Conservation (phyloP, 148 eudicot species). For the Vaccinium myrtillus region DNA sequence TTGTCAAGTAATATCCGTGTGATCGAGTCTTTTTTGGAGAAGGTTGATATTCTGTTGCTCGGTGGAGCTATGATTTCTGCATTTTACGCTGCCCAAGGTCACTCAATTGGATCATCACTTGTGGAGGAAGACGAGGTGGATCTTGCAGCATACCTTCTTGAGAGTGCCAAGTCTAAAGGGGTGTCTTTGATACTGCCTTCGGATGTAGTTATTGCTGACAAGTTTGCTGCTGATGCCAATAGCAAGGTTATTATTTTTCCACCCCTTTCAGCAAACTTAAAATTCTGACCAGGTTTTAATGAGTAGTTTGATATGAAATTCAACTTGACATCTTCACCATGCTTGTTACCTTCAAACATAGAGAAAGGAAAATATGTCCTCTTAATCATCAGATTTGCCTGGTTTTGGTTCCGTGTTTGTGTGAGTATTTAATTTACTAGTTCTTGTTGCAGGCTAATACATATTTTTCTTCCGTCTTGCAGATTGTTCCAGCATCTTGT, state of each 20-base stretch:
- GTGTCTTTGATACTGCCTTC: constrained; percentile 71
- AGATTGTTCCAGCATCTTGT: constrained; percentile 75
- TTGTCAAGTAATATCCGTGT: too few species aligned
- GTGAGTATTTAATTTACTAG: background rate
- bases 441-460: background rate
- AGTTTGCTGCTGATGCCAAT: constrained; percentile 87
- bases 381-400: background rate
- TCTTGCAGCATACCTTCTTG: constrained; percentile 71
- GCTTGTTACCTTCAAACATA: background rate
- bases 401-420: background rate
- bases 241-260: constrained; percentile 52
- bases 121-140: constrained; percentile 52
- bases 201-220: constrained; percentile 71
- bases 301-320: background rate
- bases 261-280: background rate
- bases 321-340: background rate
- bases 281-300: background rate
- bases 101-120: too few species aligned
- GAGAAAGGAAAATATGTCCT: background rate
- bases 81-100: too few species aligned
- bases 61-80: too few species aligned
- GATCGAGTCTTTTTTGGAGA: too few species aligned
- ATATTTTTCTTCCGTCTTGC: background rate
- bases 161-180: constrained; percentile 81
- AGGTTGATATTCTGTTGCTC: too few species aligned